phyloP scores from a whole-genome alignment of 371 early-diverging fungal genomes.

The Apophysomyces trapeziformis region DNA sequence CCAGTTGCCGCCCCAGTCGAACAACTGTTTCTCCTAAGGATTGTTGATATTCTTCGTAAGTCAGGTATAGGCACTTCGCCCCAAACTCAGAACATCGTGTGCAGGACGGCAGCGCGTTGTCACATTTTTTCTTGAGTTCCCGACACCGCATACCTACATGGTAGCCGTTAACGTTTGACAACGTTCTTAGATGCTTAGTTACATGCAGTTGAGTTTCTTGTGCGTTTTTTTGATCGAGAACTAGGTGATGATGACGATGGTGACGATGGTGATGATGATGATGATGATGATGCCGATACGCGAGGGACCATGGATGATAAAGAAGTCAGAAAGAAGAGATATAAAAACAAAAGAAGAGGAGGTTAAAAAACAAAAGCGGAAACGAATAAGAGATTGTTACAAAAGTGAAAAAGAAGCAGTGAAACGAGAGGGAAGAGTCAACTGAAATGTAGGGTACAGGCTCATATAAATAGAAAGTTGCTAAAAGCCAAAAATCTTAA shows the following conservation, averaged over 20 bases:
- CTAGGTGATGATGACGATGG: background rate
- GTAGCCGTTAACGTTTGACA: conserved; percentile 7
- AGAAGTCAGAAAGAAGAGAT: background rate
- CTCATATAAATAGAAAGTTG: conserved; percentile 12
- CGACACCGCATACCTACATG: conserved; percentile 17
- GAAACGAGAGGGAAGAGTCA: conserved; percentile 1
- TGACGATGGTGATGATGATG: too few species aligned
- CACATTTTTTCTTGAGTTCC: conserved; percentile 17
- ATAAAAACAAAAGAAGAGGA: background rate
- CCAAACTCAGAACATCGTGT: conserved; percentile 14
- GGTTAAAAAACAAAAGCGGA: background rate
- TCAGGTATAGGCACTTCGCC: conserved; percentile 12
- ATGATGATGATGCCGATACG: background rate
- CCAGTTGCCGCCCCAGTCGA: conserved; percentile 5
- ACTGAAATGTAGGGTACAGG: conserved; percentile 5
- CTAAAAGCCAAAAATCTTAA: conserved; percentile 1
- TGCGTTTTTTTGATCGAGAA: conserved; percentile 9
- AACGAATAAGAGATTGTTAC: background rate
- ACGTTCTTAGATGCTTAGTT: conserved; percentile 4
- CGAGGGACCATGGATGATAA: conserved; percentile 5
- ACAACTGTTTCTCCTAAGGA: conserved; percentile 11
- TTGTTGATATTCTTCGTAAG: conserved; percentile 14
- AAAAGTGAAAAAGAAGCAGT: background rate
- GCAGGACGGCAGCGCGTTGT: conserved; percentile 8
- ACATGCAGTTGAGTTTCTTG: conserved; percentile 9